A percentile compares a stretch with the other conserved stretches of the same genome.
Evolutionary conservation across 768 basidiomycete genomes (phyloP).

Genomic region (Leucocoprinus sp.): DNA sequence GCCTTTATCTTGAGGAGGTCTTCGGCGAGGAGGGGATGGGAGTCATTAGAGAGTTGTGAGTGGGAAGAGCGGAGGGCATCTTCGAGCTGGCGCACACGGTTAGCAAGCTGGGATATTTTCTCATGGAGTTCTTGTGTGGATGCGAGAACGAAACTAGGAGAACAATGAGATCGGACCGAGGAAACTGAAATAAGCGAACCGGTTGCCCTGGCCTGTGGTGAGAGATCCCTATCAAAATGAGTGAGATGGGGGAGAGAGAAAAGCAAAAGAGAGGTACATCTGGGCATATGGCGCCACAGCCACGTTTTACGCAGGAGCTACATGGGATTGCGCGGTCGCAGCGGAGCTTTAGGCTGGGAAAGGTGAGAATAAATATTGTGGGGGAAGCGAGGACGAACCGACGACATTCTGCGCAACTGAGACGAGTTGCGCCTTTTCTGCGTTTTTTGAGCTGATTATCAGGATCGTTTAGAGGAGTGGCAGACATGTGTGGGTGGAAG

Average conservation of each 20-base stretch:
- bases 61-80: slow-evolving; percentile 60
- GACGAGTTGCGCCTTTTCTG: slow-evolving; percentile 64
- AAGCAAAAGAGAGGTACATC: slow-evolving; percentile 39
- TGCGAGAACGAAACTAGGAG: slow-evolving; percentile 61
- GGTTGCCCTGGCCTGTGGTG: slow-evolving; percentile 69
- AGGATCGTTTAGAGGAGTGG: slow-evolving; percentile 24
- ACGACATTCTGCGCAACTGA: slow-evolving; percentile 77
- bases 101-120: slow-evolving; percentile 68
- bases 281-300: slow-evolving; percentile 76
- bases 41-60: slow-evolving; percentile 44
- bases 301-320: slow-evolving; percentile 73
- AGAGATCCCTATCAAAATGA: slow-evolving; percentile 41
- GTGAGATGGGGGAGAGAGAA: slow-evolving; percentile 8
- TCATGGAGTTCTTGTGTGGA: slow-evolving; percentile 78
- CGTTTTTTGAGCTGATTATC: slow-evolving; percentile 43
- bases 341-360: slow-evolving; percentile 50
- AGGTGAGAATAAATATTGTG: slow-evolving; percentile 9
- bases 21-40: slow-evolving; percentile 61
- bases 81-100: slow-evolving; percentile 69
- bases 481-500: slow-evolving; percentile 25
- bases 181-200: slow-evolving; percentile 32
- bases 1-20: slow-evolving; percentile 72
- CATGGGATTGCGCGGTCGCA: slow-evolving; percentile 76
- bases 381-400: slow-evolving; percentile 35
- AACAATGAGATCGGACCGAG: background rate